phyloP scores from a whole-genome alignment of 2,329 filamentous ascomycete species.

The Aspergillus oerlinghausenensis region DNA sequence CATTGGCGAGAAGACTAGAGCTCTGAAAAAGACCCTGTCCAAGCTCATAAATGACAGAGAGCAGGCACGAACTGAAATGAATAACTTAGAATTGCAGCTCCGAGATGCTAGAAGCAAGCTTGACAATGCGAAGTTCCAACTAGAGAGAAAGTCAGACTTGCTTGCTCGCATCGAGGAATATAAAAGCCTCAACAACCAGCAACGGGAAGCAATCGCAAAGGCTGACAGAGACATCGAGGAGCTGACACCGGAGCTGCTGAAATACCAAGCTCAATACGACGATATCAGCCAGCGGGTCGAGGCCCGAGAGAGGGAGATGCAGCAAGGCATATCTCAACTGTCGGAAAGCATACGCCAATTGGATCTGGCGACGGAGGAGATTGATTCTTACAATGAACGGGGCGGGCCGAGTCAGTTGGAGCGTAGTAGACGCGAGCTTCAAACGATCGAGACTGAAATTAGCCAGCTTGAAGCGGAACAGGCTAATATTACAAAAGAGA shows the following conservation, averaged over 20 bases:
- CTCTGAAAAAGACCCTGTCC: constrained; percentile 58
- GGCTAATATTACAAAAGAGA: constrained; percentile 59
- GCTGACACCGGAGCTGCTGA: constrained; percentile 70
- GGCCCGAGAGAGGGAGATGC: constrained; percentile 66
- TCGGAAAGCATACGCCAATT: constrained; percentile 73
- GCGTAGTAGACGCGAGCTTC: constrained; percentile 65
- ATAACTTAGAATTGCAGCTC: constrained; percentile 68
- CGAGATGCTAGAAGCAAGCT: constrained; percentile 72
- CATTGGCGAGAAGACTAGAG: constrained; percentile 63
- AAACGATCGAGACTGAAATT: constrained; percentile 63
- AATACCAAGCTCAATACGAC: constrained; percentile 71
- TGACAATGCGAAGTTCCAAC: constrained; percentile 63
- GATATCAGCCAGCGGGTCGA: constrained; percentile 69
- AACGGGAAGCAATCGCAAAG: constrained; percentile 64
- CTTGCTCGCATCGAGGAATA: constrained; percentile 68
- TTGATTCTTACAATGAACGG: constrained; percentile 71
- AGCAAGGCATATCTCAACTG: constrained; percentile 66
- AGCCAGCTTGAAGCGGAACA: constrained; percentile 63
- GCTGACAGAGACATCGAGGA: constrained; percentile 68
- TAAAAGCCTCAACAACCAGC: constrained; percentile 62
- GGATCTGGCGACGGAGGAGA: constrained; percentile 68
- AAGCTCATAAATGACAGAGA: constrained; percentile 69
- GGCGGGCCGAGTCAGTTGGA: constrained; percentile 70
- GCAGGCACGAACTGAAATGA: constrained; percentile 63
- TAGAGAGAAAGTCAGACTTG: constrained; percentile 75